These are phyloP conservation scores for Ambrosia artemisiifolia DNA, from an alignment of 129 eudicot species.

Conservation along the genomic window DNA sequence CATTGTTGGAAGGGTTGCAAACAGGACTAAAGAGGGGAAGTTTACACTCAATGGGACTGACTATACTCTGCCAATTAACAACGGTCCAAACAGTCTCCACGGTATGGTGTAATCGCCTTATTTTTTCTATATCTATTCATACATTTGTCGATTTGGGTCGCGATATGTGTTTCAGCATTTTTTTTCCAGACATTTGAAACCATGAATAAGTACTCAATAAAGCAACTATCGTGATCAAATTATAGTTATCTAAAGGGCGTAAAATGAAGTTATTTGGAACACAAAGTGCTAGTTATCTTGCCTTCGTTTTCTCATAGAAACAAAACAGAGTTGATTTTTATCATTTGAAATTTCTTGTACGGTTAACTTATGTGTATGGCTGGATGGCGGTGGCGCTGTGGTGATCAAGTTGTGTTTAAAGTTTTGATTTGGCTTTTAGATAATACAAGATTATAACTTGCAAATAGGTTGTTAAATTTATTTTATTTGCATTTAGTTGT, in stretches of 20 bases:
- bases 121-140: background rate
- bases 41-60: conserved; percentile 64
- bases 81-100: conserved; percentile 87
- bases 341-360: background rate
- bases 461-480: background rate
- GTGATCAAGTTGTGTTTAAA: too few species aligned
- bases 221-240: background rate
- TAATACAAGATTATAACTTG: background rate
- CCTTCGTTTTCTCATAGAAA: too few species aligned
- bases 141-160: background rate
- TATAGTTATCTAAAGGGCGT: background rate
- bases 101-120: conserved; percentile 36
- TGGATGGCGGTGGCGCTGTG: too few species aligned
- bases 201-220: background rate
- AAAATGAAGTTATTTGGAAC: too few species aligned
- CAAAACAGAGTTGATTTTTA: too few species aligned
- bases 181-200: background rate
- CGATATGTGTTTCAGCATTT: background rate
- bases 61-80: conserved; percentile 64
- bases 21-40: conserved; percentile 93
- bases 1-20: conserved; percentile 96
- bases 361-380: too few species aligned
- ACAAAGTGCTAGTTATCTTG: too few species aligned
- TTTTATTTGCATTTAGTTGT: background rate
- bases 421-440: too few species aligned